phyloP scores from a whole-genome alignment of 73 alveolate genomes.

The Paramecium bursaria region DNA sequence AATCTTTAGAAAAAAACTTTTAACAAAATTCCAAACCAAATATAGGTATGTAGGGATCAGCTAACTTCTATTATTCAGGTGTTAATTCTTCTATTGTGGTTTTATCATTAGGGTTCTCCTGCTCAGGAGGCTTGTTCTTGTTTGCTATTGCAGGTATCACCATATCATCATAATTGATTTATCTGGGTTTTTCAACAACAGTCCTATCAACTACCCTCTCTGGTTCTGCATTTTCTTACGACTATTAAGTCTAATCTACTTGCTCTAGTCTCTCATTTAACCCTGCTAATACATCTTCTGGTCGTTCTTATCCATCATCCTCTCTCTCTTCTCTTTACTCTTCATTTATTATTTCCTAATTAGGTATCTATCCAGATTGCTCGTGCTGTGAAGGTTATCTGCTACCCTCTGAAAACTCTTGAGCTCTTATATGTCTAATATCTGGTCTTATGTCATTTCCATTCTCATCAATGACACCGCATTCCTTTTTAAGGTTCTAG shows the following conservation, averaged over 20 bases:
- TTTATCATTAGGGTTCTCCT: constrained; percentile 23
- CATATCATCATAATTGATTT: constrained; percentile 56
- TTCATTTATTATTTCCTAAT: too few species aligned
- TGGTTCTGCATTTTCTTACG: too few species aligned
- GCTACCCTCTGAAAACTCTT: constrained; percentile 26
- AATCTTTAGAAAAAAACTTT: constrained; percentile 10
- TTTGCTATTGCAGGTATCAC: constrained; percentile 31
- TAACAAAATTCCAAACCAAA: constrained; percentile 43
- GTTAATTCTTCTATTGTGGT: constrained; percentile 36
- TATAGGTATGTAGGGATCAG: constrained; percentile 1
- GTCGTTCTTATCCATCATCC: too few species aligned
- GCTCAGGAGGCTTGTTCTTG: constrained; percentile 18
- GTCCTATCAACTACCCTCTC: too few species aligned
- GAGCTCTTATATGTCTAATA: not conserved
- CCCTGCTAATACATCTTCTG: too few species aligned
- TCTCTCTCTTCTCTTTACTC: too few species aligned
- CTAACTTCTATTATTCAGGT: constrained; percentile 5
- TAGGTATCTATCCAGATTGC: too few species aligned
- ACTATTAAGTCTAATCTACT: too few species aligned
- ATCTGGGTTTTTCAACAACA: too few species aligned
- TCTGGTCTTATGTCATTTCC: constrained; percentile 18
- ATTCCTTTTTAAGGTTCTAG: not conserved
- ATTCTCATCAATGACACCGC: constrained; percentile 34
- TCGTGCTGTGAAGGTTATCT: too few species aligned
- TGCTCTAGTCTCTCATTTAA: too few species aligned